A percentile compares a stretch with the other conserved stretches of the same genome.
These are phyloP conservation scores for Jatropha curcas DNA, from an alignment of 345 rosid genomes.

Conservation along the genomic window DNA sequence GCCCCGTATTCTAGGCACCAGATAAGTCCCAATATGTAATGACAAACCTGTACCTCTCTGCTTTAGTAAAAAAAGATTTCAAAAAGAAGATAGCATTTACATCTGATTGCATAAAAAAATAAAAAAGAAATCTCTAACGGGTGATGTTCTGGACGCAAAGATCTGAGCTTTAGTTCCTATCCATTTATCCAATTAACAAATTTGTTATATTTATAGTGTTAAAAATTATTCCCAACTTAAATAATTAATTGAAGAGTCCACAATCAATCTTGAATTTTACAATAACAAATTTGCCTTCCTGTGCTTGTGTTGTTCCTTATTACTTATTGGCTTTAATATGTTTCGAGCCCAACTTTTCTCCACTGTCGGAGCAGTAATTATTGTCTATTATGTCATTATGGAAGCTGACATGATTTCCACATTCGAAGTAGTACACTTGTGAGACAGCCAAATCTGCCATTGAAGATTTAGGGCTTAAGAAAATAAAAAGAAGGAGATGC, in stretches of 20 bases:
- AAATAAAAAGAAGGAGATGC: neutral
- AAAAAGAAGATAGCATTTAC: no score
- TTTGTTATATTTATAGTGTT: no score
- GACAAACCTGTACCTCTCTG: no score
- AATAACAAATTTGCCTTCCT: slow-evolving; percentile 6
- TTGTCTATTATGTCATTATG: neutral
- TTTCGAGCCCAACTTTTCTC: slow-evolving; percentile 1
- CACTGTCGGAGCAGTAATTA: neutral
- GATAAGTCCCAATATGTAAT: no score
- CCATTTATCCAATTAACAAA: no score
- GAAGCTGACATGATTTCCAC: neutral
- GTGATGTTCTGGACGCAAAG: no score
- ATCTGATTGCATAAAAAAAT: no score
- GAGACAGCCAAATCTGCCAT: neutral
- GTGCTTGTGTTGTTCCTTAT: neutral
- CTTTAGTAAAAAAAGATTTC: no score
- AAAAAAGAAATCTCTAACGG: no score
- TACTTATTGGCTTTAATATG: neutral
- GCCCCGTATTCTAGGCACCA: no score
- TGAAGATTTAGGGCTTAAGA: neutral
- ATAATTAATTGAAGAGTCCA: neutral
- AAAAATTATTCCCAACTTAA: no score
- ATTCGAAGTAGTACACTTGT: neutral
- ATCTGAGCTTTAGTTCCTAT: no score
- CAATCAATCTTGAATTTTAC: neutral